phyloP scores from a whole-genome alignment of 176 grass and related monocot genomes.

The Musa schizocarpa region DNA sequence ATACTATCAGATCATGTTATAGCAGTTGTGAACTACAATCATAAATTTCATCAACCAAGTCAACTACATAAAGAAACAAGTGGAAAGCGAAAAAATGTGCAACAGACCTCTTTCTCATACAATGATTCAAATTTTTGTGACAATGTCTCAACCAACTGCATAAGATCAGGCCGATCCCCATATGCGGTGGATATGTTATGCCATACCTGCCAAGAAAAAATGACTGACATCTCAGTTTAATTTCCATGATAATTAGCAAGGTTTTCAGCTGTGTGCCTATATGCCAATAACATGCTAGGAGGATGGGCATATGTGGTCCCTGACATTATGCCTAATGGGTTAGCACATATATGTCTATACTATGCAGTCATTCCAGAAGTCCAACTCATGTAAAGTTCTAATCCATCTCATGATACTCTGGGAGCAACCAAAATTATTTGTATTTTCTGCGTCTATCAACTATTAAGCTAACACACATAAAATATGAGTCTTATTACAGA shows the following conservation, averaged over 20 bases:
- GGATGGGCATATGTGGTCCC: neutral
- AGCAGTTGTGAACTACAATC: too few relatives aligned
- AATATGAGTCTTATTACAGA: neutral
- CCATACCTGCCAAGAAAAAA: constrained; percentile 51
- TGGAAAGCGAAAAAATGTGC: constrained; percentile 5
- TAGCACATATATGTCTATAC: neutral
- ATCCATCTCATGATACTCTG: neutral
- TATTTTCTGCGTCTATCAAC: neutral
- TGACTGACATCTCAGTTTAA: neutral
- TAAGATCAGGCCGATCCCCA: constrained; percentile 56
- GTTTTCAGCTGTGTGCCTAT: constrained; percentile 2
- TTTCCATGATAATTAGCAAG: neutral
- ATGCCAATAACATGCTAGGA: neutral
- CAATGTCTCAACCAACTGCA: constrained; percentile 53
- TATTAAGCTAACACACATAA: neutral
- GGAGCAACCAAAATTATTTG: neutral
- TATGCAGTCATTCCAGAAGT: neutral
- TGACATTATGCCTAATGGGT: too few relatives aligned
- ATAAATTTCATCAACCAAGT: too few relatives aligned
- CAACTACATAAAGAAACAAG: constrained; percentile 11
- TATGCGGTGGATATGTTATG: constrained; percentile 61
- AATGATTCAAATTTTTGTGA: constrained; percentile 68
- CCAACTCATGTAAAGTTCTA: neutral
- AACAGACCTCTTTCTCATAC: constrained; percentile 66
- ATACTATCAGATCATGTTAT: too few relatives aligned